phyloP scores from a whole-genome alignment of 768 basidiomycete species.

The Trametes elegans region DNA sequence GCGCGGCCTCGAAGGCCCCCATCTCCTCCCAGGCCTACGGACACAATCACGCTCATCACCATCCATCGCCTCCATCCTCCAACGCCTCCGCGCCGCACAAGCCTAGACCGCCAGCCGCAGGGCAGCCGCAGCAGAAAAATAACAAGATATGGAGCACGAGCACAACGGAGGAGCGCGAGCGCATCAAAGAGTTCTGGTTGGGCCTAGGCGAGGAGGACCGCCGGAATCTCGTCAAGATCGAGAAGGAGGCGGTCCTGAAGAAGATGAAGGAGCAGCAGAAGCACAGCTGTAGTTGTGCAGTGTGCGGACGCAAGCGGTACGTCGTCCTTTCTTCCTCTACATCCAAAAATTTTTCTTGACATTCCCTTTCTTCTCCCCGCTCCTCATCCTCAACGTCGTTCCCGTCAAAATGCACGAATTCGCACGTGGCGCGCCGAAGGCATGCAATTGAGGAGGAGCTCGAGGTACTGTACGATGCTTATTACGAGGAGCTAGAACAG shows the following conservation, averaged over 20 bases:
- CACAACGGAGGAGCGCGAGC: slow-evolving; percentile 89
- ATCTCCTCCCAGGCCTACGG: slow-evolving; percentile 46
- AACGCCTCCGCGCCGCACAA: slow-evolving; percentile 39
- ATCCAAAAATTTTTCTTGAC: slow-evolving; percentile 27
- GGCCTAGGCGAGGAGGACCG: slow-evolving; percentile 90
- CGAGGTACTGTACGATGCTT: slow-evolving; percentile 99
- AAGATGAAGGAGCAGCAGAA: slow-evolving; percentile 99
- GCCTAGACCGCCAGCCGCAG: slow-evolving; percentile 35
- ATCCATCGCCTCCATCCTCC: slow-evolving; percentile 49
- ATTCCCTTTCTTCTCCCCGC: slow-evolving; percentile 19
- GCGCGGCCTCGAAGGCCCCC: slow-evolving; percentile 56
- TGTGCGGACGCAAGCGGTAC: slow-evolving; percentile 95
- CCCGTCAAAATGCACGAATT: too few species aligned
- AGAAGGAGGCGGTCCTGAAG: slow-evolving; percentile 94
- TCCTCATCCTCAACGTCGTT: slow-evolving; percentile 21
- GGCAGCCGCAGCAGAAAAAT: slow-evolving; percentile 39
- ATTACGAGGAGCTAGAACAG: slow-evolving; percentile 99
- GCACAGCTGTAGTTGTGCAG: slow-evolving; percentile 92
- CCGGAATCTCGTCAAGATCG: slow-evolving; percentile 89
- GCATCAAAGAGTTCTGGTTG: slow-evolving; percentile 98
- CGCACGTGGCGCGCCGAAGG: slow-evolving; percentile 44
- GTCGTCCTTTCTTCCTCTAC: slow-evolving; percentile 40
- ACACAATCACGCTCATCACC: slow-evolving; percentile 53
- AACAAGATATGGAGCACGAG: slow-evolving; percentile 95
- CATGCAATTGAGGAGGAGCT: slow-evolving; percentile 99